Conservation (phyloP, 1,284 basidiomycete genomes). For the Fistulina hepatica region DNA sequence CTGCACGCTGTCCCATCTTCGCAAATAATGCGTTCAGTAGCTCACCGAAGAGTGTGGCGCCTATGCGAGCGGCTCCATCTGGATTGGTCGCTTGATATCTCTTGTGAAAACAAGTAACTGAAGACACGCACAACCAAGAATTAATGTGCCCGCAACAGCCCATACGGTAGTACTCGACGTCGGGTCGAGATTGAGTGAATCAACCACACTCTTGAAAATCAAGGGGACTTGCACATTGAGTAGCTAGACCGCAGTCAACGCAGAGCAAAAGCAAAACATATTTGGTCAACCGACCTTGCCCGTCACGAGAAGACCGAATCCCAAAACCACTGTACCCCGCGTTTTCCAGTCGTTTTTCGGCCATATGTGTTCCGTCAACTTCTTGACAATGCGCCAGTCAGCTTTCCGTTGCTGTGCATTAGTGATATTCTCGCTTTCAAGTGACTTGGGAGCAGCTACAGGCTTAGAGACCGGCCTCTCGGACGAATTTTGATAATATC, state of each 20-base stretch:
- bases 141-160: conserved; percentile 81
- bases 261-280: conserved; percentile 4
- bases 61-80: conserved; percentile 89
- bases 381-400: conserved; percentile 60
- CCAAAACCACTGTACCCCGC: conserved; percentile 70
- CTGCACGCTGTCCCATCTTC: conserved; percentile 88
- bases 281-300: conserved; percentile 63
- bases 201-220: conserved; percentile 89
- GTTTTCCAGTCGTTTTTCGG: conserved; percentile 69
- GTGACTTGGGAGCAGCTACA: not conserved
- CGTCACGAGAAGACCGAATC: conserved; percentile 70
- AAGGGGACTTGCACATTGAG: conserved; percentile 97
- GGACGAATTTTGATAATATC: too few relatives aligned
- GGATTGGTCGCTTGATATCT: conserved; percentile 5
- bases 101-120: not conserved
- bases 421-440: conserved; percentile 4
- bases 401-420: conserved; percentile 45
- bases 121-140: conserved; percentile 74
- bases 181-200: conserved; percentile 79
- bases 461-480: too few relatives aligned
- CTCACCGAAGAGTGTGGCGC: conserved; percentile 85
- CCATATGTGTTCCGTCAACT: conserved; percentile 61
- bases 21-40: conserved; percentile 95
- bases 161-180: conserved; percentile 75
- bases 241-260: conserved; percentile 35